These are phyloP conservation scores for Dothistroma septosporum DNA, from an alignment of 2,329 filamentous ascomycete genomes.

Conservation along the genomic window DNA sequence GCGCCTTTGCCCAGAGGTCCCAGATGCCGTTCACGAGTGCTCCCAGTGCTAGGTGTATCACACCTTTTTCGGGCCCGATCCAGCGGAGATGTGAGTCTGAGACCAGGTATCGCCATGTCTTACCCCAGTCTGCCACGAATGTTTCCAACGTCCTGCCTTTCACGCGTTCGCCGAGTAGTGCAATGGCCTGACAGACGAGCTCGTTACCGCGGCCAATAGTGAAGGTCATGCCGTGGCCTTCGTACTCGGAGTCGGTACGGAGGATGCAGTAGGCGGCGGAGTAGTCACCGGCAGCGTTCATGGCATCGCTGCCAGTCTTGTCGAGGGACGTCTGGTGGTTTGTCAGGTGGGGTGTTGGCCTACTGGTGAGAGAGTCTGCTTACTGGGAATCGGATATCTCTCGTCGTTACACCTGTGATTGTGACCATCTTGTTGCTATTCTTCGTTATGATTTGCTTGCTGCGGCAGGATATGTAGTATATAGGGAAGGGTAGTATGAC, in stretches of 20 bases:
- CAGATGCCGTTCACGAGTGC: constrained; percentile 83
- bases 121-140: constrained; percentile 75
- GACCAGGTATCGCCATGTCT: constrained; percentile 89
- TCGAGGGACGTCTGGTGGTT: constrained; percentile 68
- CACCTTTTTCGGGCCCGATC: constrained; percentile 92
- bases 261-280: constrained; percentile 93
- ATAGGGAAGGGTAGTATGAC: not conserved
- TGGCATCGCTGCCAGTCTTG: constrained; percentile 94
- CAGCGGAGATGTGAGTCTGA: constrained; percentile 85
- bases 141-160: constrained; percentile 70
- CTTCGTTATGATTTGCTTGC: not conserved
- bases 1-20: constrained; percentile 90
- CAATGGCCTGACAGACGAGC: constrained; percentile 81
- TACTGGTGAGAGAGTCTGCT: not conserved
- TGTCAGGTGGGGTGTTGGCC: not conserved
- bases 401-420: constrained; percentile 6
- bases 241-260: constrained; percentile 67
- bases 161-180: constrained; percentile 71
- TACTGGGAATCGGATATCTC: constrained; percentile 9
- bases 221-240: constrained; percentile 80
- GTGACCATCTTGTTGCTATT: constrained; percentile 4
- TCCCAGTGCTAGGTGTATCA: constrained; percentile 85
- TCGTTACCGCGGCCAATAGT: constrained; percentile 89
- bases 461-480: not conserved
- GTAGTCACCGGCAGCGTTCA: constrained; percentile 92